phyloP scores from a whole-genome alignment of 306 rosid species.

The Prunus mira region DNA sequence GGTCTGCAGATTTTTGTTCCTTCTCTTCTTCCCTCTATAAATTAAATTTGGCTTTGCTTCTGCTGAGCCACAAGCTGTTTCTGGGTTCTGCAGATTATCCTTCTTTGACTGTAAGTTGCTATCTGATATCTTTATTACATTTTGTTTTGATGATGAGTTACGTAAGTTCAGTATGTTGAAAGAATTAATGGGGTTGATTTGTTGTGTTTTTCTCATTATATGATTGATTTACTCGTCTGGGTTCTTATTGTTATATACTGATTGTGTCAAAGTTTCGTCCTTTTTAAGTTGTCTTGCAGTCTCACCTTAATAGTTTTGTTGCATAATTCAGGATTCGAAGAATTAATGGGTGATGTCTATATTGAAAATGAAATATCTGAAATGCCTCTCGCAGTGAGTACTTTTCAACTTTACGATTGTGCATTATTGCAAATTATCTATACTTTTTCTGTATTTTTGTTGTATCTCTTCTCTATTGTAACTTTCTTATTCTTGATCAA shows the following conservation, averaged over 20 bases:
- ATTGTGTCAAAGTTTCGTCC: not conserved
- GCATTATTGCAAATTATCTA: not conserved
- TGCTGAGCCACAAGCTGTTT: conserved; percentile 9
- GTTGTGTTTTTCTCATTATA: not conserved
- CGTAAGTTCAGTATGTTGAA: no score
- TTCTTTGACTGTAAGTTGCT: conserved; percentile 23
- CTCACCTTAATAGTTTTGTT: not conserved
- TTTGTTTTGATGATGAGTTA: not conserved
- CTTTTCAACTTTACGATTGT: not conserved
- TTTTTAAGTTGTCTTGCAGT: not conserved
- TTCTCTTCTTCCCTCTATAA: conserved; percentile 13
- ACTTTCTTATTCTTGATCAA: not conserved
- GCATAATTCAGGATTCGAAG: conserved; percentile 26
- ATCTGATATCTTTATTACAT: not conserved
- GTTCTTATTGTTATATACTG: not conserved
- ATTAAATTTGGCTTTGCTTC: conserved; percentile 16
- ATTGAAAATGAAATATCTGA: conserved; percentile 23
- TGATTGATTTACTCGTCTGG: conserved; percentile 14
- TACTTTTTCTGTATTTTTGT: not conserved
- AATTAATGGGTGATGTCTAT: conserved; percentile 31
- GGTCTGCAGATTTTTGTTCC: not conserved
- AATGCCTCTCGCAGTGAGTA: conserved; percentile 33
- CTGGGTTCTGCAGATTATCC: conserved; percentile 36
- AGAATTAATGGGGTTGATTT: not conserved
- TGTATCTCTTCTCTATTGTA: not conserved